Evolutionary conservation across 2,329 filamentous ascomycete genomes (phyloP).

Genomic region (Fonsecaea pugnacius): DNA sequence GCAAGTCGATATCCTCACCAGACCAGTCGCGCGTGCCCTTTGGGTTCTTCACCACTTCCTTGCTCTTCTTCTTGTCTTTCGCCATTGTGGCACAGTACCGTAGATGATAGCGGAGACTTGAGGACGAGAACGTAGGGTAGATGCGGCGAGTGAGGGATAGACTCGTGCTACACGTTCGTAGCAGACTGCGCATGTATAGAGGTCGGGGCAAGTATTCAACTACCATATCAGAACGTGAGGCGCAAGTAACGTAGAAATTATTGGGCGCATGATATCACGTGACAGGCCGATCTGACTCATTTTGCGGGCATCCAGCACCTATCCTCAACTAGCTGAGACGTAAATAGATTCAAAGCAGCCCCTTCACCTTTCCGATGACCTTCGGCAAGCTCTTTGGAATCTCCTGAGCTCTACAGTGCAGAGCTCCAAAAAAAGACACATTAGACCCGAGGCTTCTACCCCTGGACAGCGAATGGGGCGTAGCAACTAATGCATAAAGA

Average conservation of each 20-base stretch:
- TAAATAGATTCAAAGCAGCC: background rate
- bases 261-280: constrained; percentile 7
- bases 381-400: background rate
- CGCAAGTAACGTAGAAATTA: background rate
- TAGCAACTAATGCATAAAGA: background rate
- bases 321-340: background rate
- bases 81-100: constrained; percentile 28
- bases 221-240: background rate
- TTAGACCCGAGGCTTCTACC: background rate
- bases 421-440: background rate
- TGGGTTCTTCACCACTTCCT: constrained; percentile 71
- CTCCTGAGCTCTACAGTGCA: too few species aligned
- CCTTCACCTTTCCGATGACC: background rate
- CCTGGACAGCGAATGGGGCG: background rate
- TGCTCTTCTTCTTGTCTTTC: constrained; percentile 36
- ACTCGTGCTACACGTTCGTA: constrained; percentile 4
- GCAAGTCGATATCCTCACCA: constrained; percentile 76
- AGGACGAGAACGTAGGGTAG: background rate
- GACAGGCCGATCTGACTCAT: background rate
- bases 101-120: background rate
- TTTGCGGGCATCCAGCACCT: background rate
- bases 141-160: background rate
- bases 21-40: constrained; percentile 91
- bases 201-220: background rate
- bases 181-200: constrained; percentile 13